Conservation (phyloP, 2,329 filamentous ascomycete species). For the Nothophaeocryptopus gaeumannii region DNA sequence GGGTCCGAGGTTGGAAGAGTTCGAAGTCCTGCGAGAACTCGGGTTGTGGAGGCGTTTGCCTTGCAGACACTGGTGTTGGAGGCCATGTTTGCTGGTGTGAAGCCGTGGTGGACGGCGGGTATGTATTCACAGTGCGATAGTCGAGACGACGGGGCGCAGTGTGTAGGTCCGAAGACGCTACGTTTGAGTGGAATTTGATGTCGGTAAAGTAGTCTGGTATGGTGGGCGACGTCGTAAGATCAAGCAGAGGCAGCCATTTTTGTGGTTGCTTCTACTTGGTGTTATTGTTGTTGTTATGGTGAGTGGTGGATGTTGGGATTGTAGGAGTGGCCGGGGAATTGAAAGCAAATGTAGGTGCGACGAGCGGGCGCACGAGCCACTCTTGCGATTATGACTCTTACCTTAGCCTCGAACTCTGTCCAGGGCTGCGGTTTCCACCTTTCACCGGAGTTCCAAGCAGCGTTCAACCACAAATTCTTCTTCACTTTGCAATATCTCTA, state of each 20-base stretch:
- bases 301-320: conserved; percentile 15
- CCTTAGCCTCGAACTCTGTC: neutral
- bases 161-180: conserved; percentile 37
- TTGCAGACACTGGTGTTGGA: conserved; percentile 58
- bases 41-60: conserved; percentile 47
- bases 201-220: conserved; percentile 26
- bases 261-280: conserved; percentile 28
- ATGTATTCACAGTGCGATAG: conserved; percentile 61
- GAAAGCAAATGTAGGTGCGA: neutral
- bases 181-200: conserved; percentile 24
- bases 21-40: conserved; percentile 67
- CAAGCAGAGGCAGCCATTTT: conserved; percentile 36
- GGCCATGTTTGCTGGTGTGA: conserved; percentile 71
- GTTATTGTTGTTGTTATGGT: conserved; percentile 19
- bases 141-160: conserved; percentile 32
- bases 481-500: neutral
- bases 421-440: neutral
- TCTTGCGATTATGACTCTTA: too few species aligned
- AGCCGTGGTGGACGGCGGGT: conserved; percentile 79
- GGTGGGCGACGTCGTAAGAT: conserved; percentile 29
- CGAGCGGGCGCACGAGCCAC: too few species aligned
- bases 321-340: conserved; percentile 1
- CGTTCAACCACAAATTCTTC: neutral
- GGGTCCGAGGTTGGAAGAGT: conserved; percentile 59
- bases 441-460: neutral